phyloP scores from a whole-genome alignment of 352 stramenopile genomes.

The Phytopythium vexans region DNA sequence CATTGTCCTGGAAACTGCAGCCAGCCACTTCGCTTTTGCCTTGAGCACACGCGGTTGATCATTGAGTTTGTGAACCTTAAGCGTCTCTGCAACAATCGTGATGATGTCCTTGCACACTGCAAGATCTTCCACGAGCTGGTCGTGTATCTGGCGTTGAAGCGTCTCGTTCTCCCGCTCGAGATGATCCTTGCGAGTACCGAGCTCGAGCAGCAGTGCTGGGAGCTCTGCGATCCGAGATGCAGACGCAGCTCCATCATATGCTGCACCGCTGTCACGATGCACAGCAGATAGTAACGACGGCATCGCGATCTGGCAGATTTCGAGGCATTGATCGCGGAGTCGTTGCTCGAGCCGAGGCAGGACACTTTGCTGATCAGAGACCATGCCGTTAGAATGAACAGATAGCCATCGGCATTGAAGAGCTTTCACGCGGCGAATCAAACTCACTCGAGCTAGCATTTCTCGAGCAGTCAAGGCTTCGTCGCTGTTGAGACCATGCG shows the following conservation, averaged over 20 bases:
- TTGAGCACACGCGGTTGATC: slow-evolving; percentile 28
- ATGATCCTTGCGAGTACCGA: slow-evolving; percentile 17
- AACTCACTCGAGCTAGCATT: slow-evolving; percentile 24
- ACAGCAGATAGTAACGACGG: slow-evolving; percentile 14
- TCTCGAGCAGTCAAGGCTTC: slow-evolving; percentile 8
- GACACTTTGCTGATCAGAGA: slow-evolving; percentile 16
- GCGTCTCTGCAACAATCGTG: slow-evolving; percentile 10
- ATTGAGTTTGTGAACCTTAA: slow-evolving; percentile 28
- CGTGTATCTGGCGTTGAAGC: slow-evolving; percentile 8
- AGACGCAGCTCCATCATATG: slow-evolving; percentile 1
- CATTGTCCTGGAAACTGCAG: slow-evolving; percentile 21
- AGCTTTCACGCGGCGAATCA: too few species aligned
- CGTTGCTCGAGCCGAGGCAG: slow-evolving; percentile 27
- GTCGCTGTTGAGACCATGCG: slow-evolving; percentile 16
- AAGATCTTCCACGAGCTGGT: slow-evolving; percentile 17
- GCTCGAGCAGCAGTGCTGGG: slow-evolving; percentile 29
- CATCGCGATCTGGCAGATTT: slow-evolving; percentile 30
- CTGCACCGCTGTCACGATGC: neutral
- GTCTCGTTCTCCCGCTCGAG: slow-evolving; percentile 5
- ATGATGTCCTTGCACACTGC: slow-evolving; percentile 21
- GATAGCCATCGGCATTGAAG: too few species aligned
- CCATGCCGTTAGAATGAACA: neutral
- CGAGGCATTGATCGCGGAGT: slow-evolving; percentile 21
- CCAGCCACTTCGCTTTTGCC: slow-evolving; percentile 27
- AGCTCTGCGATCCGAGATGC: slow-evolving; percentile 24